Base-by-base conservation (phyloP, 2,329 filamentous ascomycete genomes). In the Chaetomium sp. region DNA sequence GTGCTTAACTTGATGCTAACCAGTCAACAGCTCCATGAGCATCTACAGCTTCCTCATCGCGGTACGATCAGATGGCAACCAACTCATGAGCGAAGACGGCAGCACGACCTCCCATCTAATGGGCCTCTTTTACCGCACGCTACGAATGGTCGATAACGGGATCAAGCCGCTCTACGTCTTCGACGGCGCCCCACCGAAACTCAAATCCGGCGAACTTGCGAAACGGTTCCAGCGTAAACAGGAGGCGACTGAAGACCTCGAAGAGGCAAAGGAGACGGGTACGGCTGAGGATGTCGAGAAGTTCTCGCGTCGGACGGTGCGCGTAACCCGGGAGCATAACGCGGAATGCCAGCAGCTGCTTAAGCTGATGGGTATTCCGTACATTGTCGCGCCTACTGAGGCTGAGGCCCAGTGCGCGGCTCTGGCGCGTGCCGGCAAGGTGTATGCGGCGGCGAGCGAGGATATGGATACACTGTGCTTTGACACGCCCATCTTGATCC, bases 381-480 rank as follows among this genome's bases (percentile, higher is more conserved):
- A 87, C 71, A 92, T 99, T 61, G 82, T 96, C 67, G 94, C 94
- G 0, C 94, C 94, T 0, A 99, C 94, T 0, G 94, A 99, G 72
- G 94, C 94, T 4, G 94, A 99, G 75, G 94, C 94, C 1, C 94
- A 99, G 70, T 99, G 94, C 70, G 94, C 94, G 3, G 87, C 86
- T 42, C 78, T 99, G 59, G 94, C 94, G 0, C 80, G 87, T 59
- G 91, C 89, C 5, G 92, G 91, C 40, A 97, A 97, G 74, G 94
- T 99, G 51, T 99, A 95, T 70, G 94, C 91, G 3, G 94, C 94
- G 19, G 94, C 94, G 2, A 95, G 89, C 61, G 94, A 99, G 74
- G 94, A 99, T 73, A 99, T 99, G 94, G 94, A 99, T 69, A 99
- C 94, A 0, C 76, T 99, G 54, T 97, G 92, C 67, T 99, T 99